These are phyloP conservation scores for Cucumis cinereus DNA, from an alignment of 306 rosid species.

Conservation along the genomic window DNA sequence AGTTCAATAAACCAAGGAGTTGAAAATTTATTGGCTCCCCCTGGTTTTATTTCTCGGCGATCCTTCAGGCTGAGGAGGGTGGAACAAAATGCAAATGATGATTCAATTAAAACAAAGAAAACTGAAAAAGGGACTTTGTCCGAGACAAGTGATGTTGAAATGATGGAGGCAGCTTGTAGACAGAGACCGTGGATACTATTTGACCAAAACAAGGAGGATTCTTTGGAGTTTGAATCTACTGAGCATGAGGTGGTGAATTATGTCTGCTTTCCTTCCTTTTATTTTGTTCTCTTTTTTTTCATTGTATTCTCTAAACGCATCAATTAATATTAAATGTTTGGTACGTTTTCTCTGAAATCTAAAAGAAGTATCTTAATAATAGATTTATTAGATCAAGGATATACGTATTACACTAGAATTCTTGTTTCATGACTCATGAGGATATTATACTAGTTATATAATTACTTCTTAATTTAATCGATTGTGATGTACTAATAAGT, in stretches of 20 bases:
- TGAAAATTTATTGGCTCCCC: constrained; percentile 35
- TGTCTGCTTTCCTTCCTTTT: background rate
- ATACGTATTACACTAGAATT: background rate
- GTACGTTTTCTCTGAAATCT: background rate
- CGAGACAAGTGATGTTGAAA: constrained; percentile 16
- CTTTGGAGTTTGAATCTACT: constrained; percentile 24
- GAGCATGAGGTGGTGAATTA: constrained; percentile 32
- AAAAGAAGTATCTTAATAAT: background rate
- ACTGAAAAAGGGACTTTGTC: constrained; percentile 8
- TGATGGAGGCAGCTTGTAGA: constrained; percentile 12
- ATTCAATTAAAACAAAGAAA: constrained; percentile 21
- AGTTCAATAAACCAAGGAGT: constrained; percentile 6
- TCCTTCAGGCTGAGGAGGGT: constrained; percentile 45
- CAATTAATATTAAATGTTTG: background rate
- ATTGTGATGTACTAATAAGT: background rate
- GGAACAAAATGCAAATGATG: constrained; percentile 19
- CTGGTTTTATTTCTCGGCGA: constrained; percentile 54
- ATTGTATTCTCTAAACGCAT: background rate
- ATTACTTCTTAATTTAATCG: background rate
- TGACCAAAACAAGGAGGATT: constrained; percentile 20
- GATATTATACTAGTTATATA: background rate
- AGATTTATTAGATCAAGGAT: background rate
- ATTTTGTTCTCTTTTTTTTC: background rate
- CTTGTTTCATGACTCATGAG: background rate
- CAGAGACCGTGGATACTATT: constrained; percentile 50